phyloP scores from a whole-genome alignment of 2,329 filamentous ascomycete species.

The Coleophoma cylindrospora region DNA sequence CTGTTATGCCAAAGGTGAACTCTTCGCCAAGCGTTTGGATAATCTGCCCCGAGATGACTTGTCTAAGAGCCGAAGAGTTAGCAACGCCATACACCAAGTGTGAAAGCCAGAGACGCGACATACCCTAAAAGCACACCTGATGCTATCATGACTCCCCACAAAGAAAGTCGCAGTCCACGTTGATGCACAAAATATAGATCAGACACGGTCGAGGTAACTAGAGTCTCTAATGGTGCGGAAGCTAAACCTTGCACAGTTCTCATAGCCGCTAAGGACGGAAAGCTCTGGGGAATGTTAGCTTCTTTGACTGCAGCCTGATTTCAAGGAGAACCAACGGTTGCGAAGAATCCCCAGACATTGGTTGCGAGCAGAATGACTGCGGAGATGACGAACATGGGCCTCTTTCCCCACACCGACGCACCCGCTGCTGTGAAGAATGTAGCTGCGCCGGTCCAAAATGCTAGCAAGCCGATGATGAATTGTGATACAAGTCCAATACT shows the following conservation, averaged over 20 bases:
- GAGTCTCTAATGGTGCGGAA: constrained; percentile 24
- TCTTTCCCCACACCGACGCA: constrained; percentile 28
- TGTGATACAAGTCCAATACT: constrained; percentile 31
- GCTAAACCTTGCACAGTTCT: constrained; percentile 24
- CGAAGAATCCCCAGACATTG: constrained; percentile 34
- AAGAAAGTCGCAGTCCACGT: constrained; percentile 31
- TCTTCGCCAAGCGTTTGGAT: constrained; percentile 30
- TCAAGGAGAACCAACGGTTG: constrained; percentile 14
- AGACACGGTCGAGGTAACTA: constrained; percentile 31
- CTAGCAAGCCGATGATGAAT: constrained; percentile 26
- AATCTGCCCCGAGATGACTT: constrained; percentile 36
- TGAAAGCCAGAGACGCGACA: background rate
- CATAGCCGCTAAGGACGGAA: constrained; percentile 30
- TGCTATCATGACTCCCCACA: constrained; percentile 18
- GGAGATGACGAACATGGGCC: constrained; percentile 24
- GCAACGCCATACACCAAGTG: background rate
- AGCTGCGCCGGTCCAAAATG: constrained; percentile 33
- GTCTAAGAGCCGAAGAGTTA: constrained; percentile 19
- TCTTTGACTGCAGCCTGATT: background rate
- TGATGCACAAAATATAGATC: constrained; percentile 42
- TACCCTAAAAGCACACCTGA: constrained; percentile 23
- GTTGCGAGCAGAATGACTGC: constrained; percentile 28
- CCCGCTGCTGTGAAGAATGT: constrained; percentile 36
- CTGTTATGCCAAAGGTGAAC: constrained; percentile 32
- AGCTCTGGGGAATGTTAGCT: constrained; percentile 20